Evolutionary conservation across 2,329 filamentous ascomycete species (phyloP).

Genomic region (Fusarium papillatum): DNA sequence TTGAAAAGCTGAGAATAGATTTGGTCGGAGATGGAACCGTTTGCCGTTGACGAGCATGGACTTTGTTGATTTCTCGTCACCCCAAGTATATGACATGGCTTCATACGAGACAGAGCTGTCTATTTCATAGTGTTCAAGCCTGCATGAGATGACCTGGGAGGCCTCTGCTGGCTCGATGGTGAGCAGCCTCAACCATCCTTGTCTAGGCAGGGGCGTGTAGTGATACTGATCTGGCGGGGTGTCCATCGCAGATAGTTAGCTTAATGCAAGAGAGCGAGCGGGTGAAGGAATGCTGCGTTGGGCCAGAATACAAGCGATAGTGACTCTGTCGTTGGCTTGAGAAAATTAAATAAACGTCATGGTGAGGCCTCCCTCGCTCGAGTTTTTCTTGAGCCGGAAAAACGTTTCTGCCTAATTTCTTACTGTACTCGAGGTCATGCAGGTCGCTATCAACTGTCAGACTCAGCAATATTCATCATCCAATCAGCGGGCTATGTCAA

Average conservation of each 20-base stretch:
- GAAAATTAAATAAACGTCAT: too few species aligned
- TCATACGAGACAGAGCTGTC: neutral
- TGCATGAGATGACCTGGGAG: neutral
- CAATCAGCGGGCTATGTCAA: too few species aligned
- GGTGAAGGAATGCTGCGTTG: neutral
- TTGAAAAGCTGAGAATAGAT: constrained; percentile 1
- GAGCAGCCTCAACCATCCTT: constrained; percentile 9
- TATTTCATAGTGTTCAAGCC: neutral
- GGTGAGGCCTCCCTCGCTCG: too few species aligned
- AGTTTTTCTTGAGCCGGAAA: too few species aligned
- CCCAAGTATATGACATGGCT: constrained; percentile 21
- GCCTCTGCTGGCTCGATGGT: neutral
- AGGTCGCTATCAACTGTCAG: too few species aligned
- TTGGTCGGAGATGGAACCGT: neutral
- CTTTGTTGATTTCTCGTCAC: neutral
- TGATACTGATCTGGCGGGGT: neutral
- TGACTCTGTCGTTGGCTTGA: too few species aligned
- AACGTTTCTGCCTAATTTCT: too few species aligned
- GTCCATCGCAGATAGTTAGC: neutral
- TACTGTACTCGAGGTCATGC: too few species aligned
- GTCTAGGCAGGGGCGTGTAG: neutral
- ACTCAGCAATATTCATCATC: too few species aligned
- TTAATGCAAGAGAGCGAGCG: too few species aligned
- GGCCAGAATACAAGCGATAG: too few species aligned
- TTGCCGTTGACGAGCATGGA: neutral